phyloP scores from a whole-genome alignment of 2,329 filamentous ascomycete genomes.

The Aspergillus floridensis region DNA sequence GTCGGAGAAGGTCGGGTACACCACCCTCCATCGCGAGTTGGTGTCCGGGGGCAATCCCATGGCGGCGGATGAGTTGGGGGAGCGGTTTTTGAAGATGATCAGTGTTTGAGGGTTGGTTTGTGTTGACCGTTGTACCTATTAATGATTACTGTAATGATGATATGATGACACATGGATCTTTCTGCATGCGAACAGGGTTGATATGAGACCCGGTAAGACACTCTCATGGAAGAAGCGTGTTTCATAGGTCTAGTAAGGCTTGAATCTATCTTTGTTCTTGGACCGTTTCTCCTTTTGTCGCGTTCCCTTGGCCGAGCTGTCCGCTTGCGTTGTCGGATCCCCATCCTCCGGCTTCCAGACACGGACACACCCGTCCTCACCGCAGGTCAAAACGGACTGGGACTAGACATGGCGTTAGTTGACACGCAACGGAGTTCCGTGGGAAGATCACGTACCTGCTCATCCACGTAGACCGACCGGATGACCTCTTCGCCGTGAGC shows the following conservation, averaged over 20 bases:
- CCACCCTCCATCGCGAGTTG: conserved; percentile 45
- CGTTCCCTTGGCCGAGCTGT: conserved; percentile 22
- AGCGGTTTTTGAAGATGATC: conserved; percentile 35
- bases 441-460: conserved; percentile 35
- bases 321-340: conserved; percentile 5
- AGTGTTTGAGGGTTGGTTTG: conserved; percentile 15
- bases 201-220: too few species aligned
- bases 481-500: conserved; percentile 51
- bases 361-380: conserved; percentile 45
- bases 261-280: conserved; percentile 38
- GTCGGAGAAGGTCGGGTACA: conserved; percentile 40
- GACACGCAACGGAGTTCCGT: background rate
- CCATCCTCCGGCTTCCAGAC: conserved; percentile 34
- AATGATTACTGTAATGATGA: background rate
- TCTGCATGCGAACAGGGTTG: too few species aligned
- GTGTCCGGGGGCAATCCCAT: conserved; percentile 35
- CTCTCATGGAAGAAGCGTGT: background rate
- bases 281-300: conserved; percentile 34
- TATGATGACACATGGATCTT: conserved; percentile 7
- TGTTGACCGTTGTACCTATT: background rate
- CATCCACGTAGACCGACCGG: conserved; percentile 46
- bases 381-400: conserved; percentile 44
- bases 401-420: conserved; percentile 25
- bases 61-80: conserved; percentile 32
- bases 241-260: conserved; percentile 30